Percentiles rank a stretch among this genome's conserved stretches.
phyloP scores from a whole-genome alignment of 192 early-diverging fungal genomes.

The Backusella macrospora region DNA sequence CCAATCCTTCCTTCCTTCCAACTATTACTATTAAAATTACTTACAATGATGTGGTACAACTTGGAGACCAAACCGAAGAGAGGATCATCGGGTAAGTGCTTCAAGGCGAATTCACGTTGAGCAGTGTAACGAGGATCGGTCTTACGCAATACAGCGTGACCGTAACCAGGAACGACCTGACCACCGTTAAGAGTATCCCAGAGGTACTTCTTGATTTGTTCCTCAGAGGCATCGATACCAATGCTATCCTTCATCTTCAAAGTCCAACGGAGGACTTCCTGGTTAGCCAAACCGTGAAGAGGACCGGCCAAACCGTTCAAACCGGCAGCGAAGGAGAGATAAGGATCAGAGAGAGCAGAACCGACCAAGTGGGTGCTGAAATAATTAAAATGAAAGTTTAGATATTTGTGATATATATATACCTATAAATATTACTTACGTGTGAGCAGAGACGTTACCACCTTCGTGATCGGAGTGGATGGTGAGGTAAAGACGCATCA shows the following conservation, averaged over 20 bases:
- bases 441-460: conserved; percentile 99
- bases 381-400: neutral
- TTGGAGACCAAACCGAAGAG: conserved; percentile 96
- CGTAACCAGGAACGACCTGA: conserved; percentile 98
- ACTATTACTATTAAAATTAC: conserved; percentile 7
- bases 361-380: conserved; percentile 76
- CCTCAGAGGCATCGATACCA: conserved; percentile 85
- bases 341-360: conserved; percentile 97
- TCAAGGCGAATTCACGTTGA: conserved; percentile 98
- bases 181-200: conserved; percentile 95
- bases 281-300: conserved; percentile 99
- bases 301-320: conserved; percentile 98
- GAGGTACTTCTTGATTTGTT: conserved; percentile 95
- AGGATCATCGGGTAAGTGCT: conserved; percentile 95
- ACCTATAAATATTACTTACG: conserved; percentile 43
- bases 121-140: conserved; percentile 98
- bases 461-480: conserved; percentile 99
- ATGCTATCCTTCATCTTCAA: conserved; percentile 89
- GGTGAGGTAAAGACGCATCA: conserved; percentile 98
- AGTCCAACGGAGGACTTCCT: conserved; percentile 99
- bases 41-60: conserved; percentile 90
- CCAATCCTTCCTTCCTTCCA: neutral
- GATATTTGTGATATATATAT: neutral
- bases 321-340: conserved; percentile 95
- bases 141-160: conserved; percentile 94